Base-by-base conservation (phyloP, 2,329 filamentous ascomycete genomes). In the Trichoderma pleuroti region DNA sequence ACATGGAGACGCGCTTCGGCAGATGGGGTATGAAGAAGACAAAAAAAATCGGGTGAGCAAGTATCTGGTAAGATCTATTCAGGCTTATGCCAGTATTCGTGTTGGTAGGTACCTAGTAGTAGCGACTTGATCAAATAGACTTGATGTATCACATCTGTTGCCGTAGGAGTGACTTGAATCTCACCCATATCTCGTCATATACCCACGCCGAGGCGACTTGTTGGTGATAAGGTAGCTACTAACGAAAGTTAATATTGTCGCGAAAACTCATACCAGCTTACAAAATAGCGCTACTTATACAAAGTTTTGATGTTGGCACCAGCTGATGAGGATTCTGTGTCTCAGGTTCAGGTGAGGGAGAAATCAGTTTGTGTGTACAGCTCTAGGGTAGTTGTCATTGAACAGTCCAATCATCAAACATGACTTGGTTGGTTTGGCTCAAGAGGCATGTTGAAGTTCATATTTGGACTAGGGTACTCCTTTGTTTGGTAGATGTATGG, bases 1-100 rank as follows among this genome's bases (percentile, higher is more conserved):
- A 42, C 52, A 59, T 67, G 32, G 36, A 67, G 64, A 67, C 61
- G 61, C 64, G 64, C 64, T 49, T 34, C 21, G 42, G 34, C 52
- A 42, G 28, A 24, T 32, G 54, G 12, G 34, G 54, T 30, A 32
- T 32, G 10, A 30, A 57, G 54, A 32, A n/a, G 4, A n/a, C 2
- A 12, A 30, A 46, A 46, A n/a, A 46, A 46, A 28, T 39, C 28
- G 26, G 36, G 36, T 11, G 46, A 62, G 46, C 60, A 46, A 30
- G 5, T 11, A 36, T n/a, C n/a, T n/a, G 6, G 9, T 12, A 46
- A 34, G 3, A 28, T n/a, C 26, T 52, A 24, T 49, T 4, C 0
- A 18, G 4, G 9, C 4, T 24, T 34, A 11, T 18, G 5, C 18
- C 21, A 10, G 8, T 16, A 12, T 11, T 2, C 6, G 21, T 14